phyloP scores from a whole-genome alignment of 805 yeast genomes.

The Lipomyces chichibuensis region DNA sequence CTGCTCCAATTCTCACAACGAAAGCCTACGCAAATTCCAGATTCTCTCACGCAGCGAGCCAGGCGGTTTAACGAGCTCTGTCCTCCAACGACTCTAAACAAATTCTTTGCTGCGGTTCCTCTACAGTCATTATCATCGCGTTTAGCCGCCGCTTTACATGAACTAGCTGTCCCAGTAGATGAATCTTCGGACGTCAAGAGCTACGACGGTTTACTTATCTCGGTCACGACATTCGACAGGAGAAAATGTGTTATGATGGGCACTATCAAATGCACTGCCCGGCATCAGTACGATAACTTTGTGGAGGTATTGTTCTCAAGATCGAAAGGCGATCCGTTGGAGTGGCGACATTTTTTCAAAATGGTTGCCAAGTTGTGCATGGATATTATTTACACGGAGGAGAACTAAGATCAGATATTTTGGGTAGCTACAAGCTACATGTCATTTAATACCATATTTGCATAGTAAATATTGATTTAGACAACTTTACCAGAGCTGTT shows the following conservation, averaged over 20 bases:
- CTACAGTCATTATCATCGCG: slow-evolving; percentile 51
- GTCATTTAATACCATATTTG: not conserved
- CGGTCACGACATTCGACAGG: slow-evolving; percentile 31
- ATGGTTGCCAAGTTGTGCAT: slow-evolving; percentile 56
- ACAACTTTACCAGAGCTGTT: not conserved
- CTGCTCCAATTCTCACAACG: slow-evolving; percentile 25
- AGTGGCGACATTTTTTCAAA: slow-evolving; percentile 71
- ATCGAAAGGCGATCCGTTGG: slow-evolving; percentile 67
- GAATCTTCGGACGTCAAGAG: slow-evolving; percentile 40
- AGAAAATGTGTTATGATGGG: slow-evolving; percentile 37
- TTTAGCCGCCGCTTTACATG: slow-evolving; percentile 49
- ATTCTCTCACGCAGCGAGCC: slow-evolving; percentile 38
- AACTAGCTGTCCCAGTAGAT: slow-evolving; percentile 43
- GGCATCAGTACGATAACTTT: slow-evolving; percentile 37
- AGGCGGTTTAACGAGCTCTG: slow-evolving; percentile 38
- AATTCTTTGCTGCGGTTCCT: slow-evolving; percentile 55
- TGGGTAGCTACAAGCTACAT: not conserved
- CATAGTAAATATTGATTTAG: not conserved
- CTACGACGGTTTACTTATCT: slow-evolving; percentile 37
- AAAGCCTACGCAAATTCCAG: slow-evolving; percentile 35
- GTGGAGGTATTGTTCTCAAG: slow-evolving; percentile 57
- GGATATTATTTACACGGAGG: slow-evolving; percentile 30
- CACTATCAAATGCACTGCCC: slow-evolving; percentile 28
- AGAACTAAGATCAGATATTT: not conserved
- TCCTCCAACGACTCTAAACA: slow-evolving; percentile 53